Base-by-base conservation (phyloP, 495 filamentous ascomycete species). In the Trichocladium uniseriatum region DNA sequence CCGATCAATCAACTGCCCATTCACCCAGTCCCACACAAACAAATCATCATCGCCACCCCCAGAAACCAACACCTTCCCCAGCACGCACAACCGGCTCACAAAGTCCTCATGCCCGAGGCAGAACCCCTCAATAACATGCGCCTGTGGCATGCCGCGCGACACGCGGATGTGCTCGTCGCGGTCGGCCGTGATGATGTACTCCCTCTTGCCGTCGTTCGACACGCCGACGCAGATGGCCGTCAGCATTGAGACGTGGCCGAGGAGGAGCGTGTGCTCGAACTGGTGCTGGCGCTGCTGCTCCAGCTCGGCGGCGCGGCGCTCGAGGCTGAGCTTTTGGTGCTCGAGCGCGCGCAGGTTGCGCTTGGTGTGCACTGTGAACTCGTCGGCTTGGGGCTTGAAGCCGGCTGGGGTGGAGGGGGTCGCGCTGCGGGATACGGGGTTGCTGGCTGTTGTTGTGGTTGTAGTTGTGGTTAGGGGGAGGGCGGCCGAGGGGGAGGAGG, bases 141-240 rank as follows among this genome's bases (percentile, higher is more conserved):
- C 72, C 65, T 97, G 87, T 6, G 90, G 89, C 16, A 80, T 69
- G 4, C 82, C 86, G 48, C 92, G 77, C 21, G 91, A 92, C 8
- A 98, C 74, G 45, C 92, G 88, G 57, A 98, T 95, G 62, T 97
- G 94, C 72, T 98, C 92, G 71, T 98, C 92, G 46, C 92, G 81
- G 69, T 98, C 92, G 16, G 82, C 84, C 7, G 89, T 94, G 53
- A 98, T 61, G 52, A 97, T 84, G 62, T 91, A 95, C 36, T 64
- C 71, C 43, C 79, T 69, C 4, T 1, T 32, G 2, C 13, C 10
- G 3, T 2, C 62, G 61, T 6, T 20, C 6, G 14, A 2, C 15
- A 11, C 20, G 5, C 75, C 79, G 21, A 79, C 71, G 3, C 66
- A 55, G 29, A 96, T 54, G 57, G 89, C 83, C 0, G 88, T 91